phyloP scores from a whole-genome alignment of 2,329 filamentous ascomycete species.

The Fusarium sulawesiense region DNA sequence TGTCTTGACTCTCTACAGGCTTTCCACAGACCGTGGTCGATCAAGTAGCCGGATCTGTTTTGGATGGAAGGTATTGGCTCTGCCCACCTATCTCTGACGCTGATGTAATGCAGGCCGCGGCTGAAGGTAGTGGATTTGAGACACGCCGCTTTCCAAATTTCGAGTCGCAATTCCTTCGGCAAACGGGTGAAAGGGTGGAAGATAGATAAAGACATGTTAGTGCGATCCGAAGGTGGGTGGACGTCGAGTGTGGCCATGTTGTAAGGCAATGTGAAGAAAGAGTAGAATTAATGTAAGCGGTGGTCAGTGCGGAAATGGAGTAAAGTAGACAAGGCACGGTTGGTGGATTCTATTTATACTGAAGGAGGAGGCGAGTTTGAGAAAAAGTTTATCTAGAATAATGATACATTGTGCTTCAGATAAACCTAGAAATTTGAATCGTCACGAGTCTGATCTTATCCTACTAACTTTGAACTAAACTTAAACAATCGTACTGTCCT shows the following conservation, averaged over 20 bases:
- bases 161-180: not conserved
- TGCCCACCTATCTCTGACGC: not conserved
- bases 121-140: not conserved
- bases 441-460: too few species aligned
- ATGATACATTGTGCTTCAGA: too few species aligned
- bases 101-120: not conserved
- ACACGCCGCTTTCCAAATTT: not conserved
- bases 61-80: fast-evolving
- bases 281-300: fast-evolving
- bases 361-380: not conserved
- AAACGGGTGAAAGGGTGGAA: not conserved
- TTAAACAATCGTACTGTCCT: not conserved
- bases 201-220: not conserved
- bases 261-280: too few species aligned
- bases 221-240: not conserved
- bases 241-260: not conserved
- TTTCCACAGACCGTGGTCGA: not conserved
- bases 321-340: fast-evolving
- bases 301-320: fast-evolving
- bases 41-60: not conserved
- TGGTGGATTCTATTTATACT: not conserved
- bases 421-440: not conserved
- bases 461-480: not conserved
- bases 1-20: not conserved
- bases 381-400: too few species aligned